Base-by-base conservation (phyloP, 2,329 filamentous ascomycete genomes). In the Pseudogymnoascus pannorum region DNA sequence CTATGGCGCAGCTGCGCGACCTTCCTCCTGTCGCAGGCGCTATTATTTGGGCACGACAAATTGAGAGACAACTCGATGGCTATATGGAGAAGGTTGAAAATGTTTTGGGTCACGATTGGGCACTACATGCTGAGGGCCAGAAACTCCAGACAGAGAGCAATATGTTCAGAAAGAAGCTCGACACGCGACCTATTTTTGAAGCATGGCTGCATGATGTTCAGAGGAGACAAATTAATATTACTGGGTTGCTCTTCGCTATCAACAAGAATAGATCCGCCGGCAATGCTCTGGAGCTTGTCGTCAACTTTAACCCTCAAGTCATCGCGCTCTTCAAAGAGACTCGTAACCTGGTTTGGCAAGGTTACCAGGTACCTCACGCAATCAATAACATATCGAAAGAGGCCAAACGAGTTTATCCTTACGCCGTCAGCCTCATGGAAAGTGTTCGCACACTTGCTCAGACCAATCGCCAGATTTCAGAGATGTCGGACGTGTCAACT, bases 21-120 rank as follows among this genome's bases (percentile, higher is more conserved):
- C 79, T 99, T 14, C 94, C 94, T 0, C 94, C 95, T 0, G 92
- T 99, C 0, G 96, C 94, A 4, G 95, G 94, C 61, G 93, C 93
- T 35, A 97, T 99, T 67, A 95, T 99, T 60, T 97, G 94, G 89
- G 93, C 93, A 22, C 87, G 91, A 44, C 94, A 99, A 75, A 99
- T 99, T 64, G 93, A 99, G 77, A 87, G 91, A 35, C 94, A 99
- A 74, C 84, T 99, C 8, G 88, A 97, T 70, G 89, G 87, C 9
- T 99, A 99, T 74, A 97, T 99, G 92, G 90, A 92, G 72, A 97
- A 97, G 74, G 93, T 99, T n/a, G 95, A 97, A 73, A 91, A 96
- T 67, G 94, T 99, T 36, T 84, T 99, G 20, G 94, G 94, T 58
- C 87, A 90, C 61, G 92, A 97, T 68, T 99, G 94, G 94, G 87